Evolutionary conservation across 495 filamentous ascomycete species (phyloP).

Genomic region (Hypoxylon rickii): DNA sequence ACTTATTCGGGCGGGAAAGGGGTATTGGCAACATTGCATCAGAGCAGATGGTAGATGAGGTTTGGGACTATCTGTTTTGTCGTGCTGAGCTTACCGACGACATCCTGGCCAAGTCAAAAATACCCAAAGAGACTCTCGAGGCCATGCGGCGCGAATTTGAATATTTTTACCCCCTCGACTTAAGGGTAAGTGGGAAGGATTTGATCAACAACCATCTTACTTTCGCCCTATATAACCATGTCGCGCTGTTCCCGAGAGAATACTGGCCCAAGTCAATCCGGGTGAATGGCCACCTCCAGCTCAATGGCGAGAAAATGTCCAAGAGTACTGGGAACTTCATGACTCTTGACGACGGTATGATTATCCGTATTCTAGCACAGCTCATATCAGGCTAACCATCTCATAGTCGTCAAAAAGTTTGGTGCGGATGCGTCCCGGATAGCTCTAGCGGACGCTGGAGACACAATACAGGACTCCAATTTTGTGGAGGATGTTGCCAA

Average conservation of each 20-base stretch:
- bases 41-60: conserved; percentile 92
- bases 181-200: conserved; percentile 84
- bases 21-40: conserved; percentile 69
- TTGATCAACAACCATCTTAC: conserved; percentile 86
- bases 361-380: neutral
- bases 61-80: conserved; percentile 92
- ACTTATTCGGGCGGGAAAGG: conserved; percentile 73
- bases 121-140: conserved; percentile 70
- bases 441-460: conserved; percentile 91
- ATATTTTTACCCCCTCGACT: conserved; percentile 95
- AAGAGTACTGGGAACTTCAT: conserved; percentile 97
- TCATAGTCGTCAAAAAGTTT: conserved; percentile 76
- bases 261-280: conserved; percentile 86
- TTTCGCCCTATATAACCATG: conserved; percentile 95
- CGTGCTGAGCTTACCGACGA: conserved; percentile 65
- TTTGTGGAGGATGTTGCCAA: conserved; percentile 95
- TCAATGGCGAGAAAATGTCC: conserved; percentile 97
- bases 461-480: conserved; percentile 94
- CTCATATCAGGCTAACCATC: neutral
- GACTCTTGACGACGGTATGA: conserved; percentile 69
- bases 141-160: conserved; percentile 87
- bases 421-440: conserved; percentile 92
- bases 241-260: conserved; percentile 82
- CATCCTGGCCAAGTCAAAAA: conserved; percentile 61
- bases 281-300: conserved; percentile 87